Conservation (phyloP, 352 stramenopile species). For the Pythium rishiriense region DNA sequence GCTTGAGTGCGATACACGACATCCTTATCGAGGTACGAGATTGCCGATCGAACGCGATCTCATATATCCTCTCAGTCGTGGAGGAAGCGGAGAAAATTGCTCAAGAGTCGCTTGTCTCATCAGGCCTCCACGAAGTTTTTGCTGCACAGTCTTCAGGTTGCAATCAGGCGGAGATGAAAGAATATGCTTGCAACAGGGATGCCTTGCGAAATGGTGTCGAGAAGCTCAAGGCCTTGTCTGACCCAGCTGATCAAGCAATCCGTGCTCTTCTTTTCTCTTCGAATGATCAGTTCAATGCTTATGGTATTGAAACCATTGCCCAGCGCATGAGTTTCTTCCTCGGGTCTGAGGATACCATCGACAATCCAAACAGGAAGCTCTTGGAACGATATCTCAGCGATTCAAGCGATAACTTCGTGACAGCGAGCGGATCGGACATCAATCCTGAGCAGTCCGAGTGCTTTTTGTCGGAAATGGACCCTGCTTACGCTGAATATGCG, state of each 20-base stretch:
- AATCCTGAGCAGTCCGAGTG: slow-evolving; percentile 22
- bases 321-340: slow-evolving; percentile 76
- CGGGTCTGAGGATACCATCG: slow-evolving; percentile 43
- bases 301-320: slow-evolving; percentile 65
- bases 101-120: slow-evolving; percentile 27
- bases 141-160: neutral
- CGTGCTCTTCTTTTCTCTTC: slow-evolving; percentile 59
- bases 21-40: slow-evolving; percentile 46
- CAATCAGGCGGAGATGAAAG: slow-evolving; percentile 29
- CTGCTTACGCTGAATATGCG: slow-evolving; percentile 30
- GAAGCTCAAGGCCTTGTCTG: slow-evolving; percentile 31
- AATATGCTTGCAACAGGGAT: slow-evolving; percentile 31
- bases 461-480: slow-evolving; percentile 65
- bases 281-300: slow-evolving; percentile 65
- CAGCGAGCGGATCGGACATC: neutral
- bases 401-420: neutral
- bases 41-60: slow-evolving; percentile 38
- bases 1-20: slow-evolving; percentile 30
- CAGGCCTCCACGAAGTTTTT: slow-evolving; percentile 16
- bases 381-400: slow-evolving; percentile 46
- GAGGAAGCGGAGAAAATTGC: slow-evolving; percentile 49
- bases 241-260: slow-evolving; percentile 42
- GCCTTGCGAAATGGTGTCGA: slow-evolving; percentile 36
- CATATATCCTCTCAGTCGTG: slow-evolving; percentile 43
- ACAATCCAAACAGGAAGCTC: slow-evolving; percentile 40